Evolutionary conservation across 306 rosid species (phyloP).

Genomic region (Bauhinia variegata): DNA sequence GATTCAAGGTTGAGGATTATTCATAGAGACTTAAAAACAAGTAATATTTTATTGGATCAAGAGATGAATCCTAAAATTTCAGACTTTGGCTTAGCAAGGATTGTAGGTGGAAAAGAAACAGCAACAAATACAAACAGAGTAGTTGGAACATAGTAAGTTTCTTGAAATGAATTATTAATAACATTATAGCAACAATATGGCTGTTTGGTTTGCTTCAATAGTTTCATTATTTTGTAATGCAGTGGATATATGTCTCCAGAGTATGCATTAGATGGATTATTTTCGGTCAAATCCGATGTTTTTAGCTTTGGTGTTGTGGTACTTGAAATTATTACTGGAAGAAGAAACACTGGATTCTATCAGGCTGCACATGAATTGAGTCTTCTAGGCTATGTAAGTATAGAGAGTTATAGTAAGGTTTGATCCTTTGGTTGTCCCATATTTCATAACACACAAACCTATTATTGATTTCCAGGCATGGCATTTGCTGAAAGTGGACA

Average conservation of each 20-base stretch:
- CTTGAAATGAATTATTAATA: constrained; percentile 10
- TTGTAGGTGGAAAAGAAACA: constrained; percentile 69
- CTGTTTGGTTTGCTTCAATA: background rate
- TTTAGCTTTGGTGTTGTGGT: constrained; percentile 75
- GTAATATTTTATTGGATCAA: constrained; percentile 69
- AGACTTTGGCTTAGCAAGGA: constrained; percentile 76
- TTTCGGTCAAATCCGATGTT: constrained; percentile 69
- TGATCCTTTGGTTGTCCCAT: background rate
- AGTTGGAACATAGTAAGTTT: constrained; percentile 85
- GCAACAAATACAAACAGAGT: constrained; percentile 65
- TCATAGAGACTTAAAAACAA: constrained; percentile 73
- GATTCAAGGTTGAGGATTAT: constrained; percentile 78
- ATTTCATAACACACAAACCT: background rate
- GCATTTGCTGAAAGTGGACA: constrained; percentile 69
- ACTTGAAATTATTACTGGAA: constrained; percentile 69
- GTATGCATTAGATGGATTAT: constrained; percentile 70
- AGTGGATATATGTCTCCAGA: constrained; percentile 85
- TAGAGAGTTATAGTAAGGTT: background rate
- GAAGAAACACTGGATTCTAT: constrained; percentile 70
- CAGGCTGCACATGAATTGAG: constrained; percentile 59
- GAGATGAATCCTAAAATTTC: constrained; percentile 84
- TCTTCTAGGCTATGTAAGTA: constrained; percentile 71
- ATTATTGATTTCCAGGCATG: constrained; percentile 55
- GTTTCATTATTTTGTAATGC: constrained; percentile 15
- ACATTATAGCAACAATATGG: background rate